Conservation (phyloP, 495 filamentous ascomycete genomes). For the Hypoxylon lienhwacheense region DNA sequence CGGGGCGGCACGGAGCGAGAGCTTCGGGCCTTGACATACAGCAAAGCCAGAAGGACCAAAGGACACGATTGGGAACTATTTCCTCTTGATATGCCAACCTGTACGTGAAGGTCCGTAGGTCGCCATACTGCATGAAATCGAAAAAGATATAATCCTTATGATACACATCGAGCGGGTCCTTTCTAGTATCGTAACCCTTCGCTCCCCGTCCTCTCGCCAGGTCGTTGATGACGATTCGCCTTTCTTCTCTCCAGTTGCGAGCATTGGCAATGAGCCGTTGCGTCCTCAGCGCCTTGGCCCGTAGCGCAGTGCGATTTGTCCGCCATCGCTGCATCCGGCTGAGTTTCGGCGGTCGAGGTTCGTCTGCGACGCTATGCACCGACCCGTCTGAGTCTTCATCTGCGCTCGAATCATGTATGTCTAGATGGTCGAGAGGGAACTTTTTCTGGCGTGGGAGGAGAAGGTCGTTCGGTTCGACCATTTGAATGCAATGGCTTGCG, state of each 20-base stretch:
- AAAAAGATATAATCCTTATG: conserved; percentile 14
- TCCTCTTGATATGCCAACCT: not conserved
- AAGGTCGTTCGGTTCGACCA: not conserved
- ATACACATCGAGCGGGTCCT: conserved; percentile 1
- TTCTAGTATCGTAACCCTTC: not conserved
- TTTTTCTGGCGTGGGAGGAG: no score
- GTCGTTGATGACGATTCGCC: no score
- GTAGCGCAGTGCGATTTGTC: not conserved
- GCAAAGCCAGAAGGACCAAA: conserved; percentile 34
- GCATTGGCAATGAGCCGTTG: no score
- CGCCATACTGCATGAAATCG: conserved; percentile 15
- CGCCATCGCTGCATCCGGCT: not conserved
- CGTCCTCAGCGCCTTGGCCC: not conserved
- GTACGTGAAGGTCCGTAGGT: conserved; percentile 10
- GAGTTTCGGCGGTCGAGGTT: not conserved
- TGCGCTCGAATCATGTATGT: not conserved
- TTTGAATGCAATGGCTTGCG: conserved; percentile 27
- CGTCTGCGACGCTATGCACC: not conserved
- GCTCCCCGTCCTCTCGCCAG: not conserved
- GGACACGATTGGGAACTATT: conserved; percentile 23
- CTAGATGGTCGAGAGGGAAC: not conserved
- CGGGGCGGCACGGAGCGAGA: not conserved
- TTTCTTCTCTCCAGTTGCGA: no score
- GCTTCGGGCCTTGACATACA: conserved; percentile 13
- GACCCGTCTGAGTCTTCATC: not conserved